A percentile compares a stretch with the other conserved stretches of the same genome.
These are phyloP conservation scores for Irpex rosettiformis DNA, from an alignment of 1,284 basidiomycete genomes.

Conservation along the genomic window DNA sequence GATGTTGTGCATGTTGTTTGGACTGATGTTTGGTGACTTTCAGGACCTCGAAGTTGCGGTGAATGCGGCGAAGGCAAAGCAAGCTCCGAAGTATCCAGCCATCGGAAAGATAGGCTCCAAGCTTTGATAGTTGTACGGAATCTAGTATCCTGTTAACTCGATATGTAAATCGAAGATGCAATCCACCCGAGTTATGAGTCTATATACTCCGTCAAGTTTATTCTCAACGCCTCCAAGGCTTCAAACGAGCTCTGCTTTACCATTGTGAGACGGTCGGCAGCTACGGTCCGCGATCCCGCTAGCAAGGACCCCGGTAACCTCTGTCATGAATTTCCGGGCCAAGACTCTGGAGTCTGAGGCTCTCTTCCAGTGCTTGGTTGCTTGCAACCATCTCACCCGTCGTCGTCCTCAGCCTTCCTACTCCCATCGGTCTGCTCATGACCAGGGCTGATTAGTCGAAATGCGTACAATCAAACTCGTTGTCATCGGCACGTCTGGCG, in stretches of 20 bases:
- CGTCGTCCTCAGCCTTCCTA: not conserved
- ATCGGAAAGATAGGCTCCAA: constrained; percentile 20
- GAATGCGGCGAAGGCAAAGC: constrained; percentile 24
- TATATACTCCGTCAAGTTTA: no score
- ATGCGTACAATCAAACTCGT: constrained; percentile 76
- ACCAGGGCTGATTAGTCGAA: not conserved
- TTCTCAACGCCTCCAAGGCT: no score
- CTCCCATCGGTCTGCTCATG: not conserved
- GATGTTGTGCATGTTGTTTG: not conserved
- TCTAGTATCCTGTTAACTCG: not conserved
- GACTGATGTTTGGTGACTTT: not conserved
- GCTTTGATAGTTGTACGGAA: constrained; percentile 10
- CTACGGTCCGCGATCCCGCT: no score
- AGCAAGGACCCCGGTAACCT: constrained; percentile 1
- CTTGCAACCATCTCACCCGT: not conserved
- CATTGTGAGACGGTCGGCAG: no score
- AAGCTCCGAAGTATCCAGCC: constrained; percentile 20
- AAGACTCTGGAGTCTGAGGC: no score
- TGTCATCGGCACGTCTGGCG: constrained; percentile 72
- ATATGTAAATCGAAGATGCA: no score
- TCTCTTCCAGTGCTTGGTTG: not conserved
- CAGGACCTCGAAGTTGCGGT: constrained; percentile 26
- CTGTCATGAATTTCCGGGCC: not conserved
- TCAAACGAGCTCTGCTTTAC: no score
- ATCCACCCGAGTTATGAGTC: no score